phyloP scores from a whole-genome alignment of 768 basidiomycete species.

The Hysterangium stoloniferum region DNA sequence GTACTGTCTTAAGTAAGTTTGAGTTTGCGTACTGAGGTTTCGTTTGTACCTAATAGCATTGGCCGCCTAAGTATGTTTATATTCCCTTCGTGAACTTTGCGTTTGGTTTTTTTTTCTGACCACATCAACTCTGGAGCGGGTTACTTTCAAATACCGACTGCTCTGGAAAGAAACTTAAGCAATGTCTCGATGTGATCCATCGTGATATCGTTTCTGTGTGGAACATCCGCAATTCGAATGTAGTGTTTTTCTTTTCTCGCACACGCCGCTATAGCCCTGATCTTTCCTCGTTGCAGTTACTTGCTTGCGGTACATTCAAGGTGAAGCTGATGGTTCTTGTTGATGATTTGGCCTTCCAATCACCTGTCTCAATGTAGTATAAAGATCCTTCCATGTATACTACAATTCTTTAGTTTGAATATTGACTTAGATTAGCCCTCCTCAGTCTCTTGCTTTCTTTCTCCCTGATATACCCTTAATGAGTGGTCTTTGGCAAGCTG shows the following conservation, averaged over 20 bases:
- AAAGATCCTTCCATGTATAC: too few species aligned
- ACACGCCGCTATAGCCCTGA: not conserved
- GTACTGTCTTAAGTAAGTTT: constrained; percentile 1
- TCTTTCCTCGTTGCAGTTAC: not conserved
- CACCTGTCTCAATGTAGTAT: too few species aligned
- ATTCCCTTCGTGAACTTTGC: not conserved
- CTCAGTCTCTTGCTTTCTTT: too few species aligned
- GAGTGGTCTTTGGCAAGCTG: too few species aligned
- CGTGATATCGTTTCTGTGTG: too few species aligned
- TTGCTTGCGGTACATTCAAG: not conserved
- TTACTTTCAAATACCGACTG: constrained; percentile 17
- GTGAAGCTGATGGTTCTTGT: not conserved
- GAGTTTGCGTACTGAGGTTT: not conserved
- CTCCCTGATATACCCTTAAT: too few species aligned
- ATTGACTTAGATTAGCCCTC: too few species aligned
- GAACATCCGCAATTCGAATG: too few species aligned
- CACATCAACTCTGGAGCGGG: constrained; percentile 7
- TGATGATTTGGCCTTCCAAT: not conserved
- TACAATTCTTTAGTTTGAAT: too few species aligned
- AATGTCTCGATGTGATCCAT: too few species aligned
- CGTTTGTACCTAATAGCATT: too few species aligned
- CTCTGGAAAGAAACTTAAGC: constrained; percentile 11
- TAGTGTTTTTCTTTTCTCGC: not conserved
- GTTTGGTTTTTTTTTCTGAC: not conserved
- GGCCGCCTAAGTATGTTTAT: too few species aligned